Evolutionary conservation across 257 asterid species (phyloP).

Genomic region (Solanum stenotomum): DNA sequence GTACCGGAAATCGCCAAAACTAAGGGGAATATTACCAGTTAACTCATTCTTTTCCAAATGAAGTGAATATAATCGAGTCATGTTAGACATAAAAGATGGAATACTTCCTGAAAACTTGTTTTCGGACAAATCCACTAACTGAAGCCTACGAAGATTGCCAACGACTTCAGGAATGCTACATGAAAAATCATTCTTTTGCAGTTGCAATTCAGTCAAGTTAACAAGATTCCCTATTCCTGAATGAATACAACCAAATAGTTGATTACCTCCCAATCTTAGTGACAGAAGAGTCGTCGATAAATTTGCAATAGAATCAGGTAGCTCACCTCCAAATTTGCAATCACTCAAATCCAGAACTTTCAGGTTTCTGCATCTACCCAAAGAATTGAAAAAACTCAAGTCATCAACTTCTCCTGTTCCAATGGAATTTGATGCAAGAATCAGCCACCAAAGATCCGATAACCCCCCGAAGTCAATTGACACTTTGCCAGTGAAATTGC

Average conservation of each 20-base stretch:
- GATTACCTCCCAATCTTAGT: neutral
- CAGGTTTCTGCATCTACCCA: neutral
- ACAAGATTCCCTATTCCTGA: neutral
- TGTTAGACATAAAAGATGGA: neutral
- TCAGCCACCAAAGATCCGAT: neutral
- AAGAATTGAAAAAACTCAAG: neutral
- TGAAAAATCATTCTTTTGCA: neutral
- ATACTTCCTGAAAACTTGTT: constrained; percentile 7
- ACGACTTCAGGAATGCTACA: neutral
- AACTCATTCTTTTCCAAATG: neutral
- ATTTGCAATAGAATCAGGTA: constrained; percentile 1
- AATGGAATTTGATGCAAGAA: neutral
- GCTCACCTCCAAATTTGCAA: neutral
- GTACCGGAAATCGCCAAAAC: neutral
- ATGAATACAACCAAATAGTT: neutral
- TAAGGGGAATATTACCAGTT: constrained; percentile 2
- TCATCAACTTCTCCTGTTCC: neutral
- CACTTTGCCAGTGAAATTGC: neutral
- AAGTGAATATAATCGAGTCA: neutral
- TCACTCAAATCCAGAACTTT: neutral
- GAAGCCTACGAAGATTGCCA: constrained; percentile 7
- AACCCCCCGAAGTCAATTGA: neutral
- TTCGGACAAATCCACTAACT: neutral
- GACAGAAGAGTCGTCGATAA: neutral
- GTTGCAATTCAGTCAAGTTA: neutral